Evolutionary conservation across 805 yeast genomes (phyloP), one percentile per base, ranked within the genome.

Genomic region (Yamadazyma laniorum): DNA sequence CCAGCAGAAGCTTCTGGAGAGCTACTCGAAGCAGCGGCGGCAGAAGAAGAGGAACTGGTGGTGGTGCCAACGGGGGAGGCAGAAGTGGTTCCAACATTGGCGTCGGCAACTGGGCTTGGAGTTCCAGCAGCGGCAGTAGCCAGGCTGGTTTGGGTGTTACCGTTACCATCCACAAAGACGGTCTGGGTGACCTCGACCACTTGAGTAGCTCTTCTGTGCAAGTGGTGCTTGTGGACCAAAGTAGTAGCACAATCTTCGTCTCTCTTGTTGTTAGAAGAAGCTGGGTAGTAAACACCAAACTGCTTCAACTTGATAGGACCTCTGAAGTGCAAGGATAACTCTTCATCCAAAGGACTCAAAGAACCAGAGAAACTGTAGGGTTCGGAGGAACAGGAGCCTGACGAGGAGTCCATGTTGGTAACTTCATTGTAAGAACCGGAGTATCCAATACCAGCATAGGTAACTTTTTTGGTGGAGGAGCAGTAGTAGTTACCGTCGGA

Each of bases 271-370:
- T 43, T 59, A 65, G 65, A 45, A 28, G 72, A 49, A 18, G 76
- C 57, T 47, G 87, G 90, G 55, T 82, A 80, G 74, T 90, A 93
- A 39, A 87, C 96, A 63, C 90, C 97, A 58, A 93, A 88, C 67
- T 87, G 87, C 56, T 72, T 67, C 58, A 88, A 77, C 58, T 77
- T 74, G 51, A 88, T 56, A 25, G 96, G 96, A 53, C 96, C 96
- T 72, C 96, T 82, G 73, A 87, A 84, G 63, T 88, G 95, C 43
- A 88, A 80, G 25, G 95, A 81, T 45, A 88, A 67, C 63, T 88
- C 95, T 70, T 87, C 93, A 62, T 86, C 83, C 46, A 88, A 71
- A 27, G 96, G 96, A 39, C 90, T 65, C 61, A 86, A 63, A 42
- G 77, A 53, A 39, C 96, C 96, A 12, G 81, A 70, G 72, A 88